Base-by-base conservation (phyloP, 2,329 filamentous ascomycete genomes). In the Calonectria henricotiae region DNA sequence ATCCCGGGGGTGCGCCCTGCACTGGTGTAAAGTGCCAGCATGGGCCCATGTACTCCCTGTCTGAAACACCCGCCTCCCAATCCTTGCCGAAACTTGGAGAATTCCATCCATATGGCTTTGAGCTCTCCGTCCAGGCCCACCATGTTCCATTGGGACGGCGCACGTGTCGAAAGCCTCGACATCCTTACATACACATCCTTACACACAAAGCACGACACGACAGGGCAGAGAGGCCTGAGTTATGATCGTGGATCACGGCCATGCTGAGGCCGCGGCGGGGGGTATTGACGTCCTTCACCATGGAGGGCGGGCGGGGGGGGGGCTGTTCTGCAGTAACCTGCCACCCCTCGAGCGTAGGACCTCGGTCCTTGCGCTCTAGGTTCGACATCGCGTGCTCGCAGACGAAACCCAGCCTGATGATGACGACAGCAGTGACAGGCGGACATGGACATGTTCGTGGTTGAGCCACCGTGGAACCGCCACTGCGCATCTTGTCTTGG, bases 61-160 rank as follows among this genome's bases (percentile, higher is more conserved):
- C 51, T 58, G 51, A 58, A 58, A 58, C 51, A 39, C 51, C 51
- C 51, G 51, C 51, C 51, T 58, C 51, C 51, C 51, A 32, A 58
- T 32, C 51, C 51, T 58, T 58, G 51, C 32, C 51, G 51, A 25
- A 39, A 25, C 32, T 58, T 58, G 51, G 51, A 58, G 51, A 37
- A 30, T 39, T 58, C 51, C 35, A 30, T 30, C 35, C 35, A 37
- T 37, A 11, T 23, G 43, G 43, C n/a, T n/a, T 46, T 20, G 23
- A 25, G 7, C 30, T 7, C 49, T 20, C n/a, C 23, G 20, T 58
- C 51, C 20, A 58, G 51, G 17, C 32, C 51, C 51, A 58, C 51
- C 35, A 2, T 25, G 3, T 5, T 39, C 20, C 30, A 39, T 58
- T 32, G 51, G n/a, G 51, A n/a, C 35, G 35, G 12, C 12, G 51